Evolutionary conservation across 2,329 filamentous ascomycete species (phyloP), one percentile per base, ranked within the genome.

Genomic region (Penicillium sp.): DNA sequence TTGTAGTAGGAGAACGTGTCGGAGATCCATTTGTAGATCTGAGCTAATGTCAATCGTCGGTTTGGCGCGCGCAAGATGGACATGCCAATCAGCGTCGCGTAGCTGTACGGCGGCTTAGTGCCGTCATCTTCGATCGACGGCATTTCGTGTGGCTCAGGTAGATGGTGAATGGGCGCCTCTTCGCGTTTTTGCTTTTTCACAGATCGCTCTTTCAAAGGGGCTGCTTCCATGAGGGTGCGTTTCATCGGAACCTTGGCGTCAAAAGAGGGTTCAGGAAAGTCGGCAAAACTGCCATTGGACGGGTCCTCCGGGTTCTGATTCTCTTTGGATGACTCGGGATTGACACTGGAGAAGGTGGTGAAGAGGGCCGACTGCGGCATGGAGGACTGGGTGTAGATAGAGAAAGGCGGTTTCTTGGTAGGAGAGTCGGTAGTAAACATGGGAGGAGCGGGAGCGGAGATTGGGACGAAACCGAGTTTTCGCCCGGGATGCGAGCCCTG

Each of bases 1-100:
- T 83, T 86, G 76, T 97, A 99, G 74, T 92, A 96, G 5, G 83
- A 86, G 69, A 89, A 97, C 16, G 87, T 92, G 69, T 95, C 90
- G n/a, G 90, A 95, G 64, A 99, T 97, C 92, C 94, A 99, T 69
- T 95, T 96, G 81, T 97, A 99, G 62, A 99, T 99, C 71, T 96
- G 91, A 24, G 91, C 86, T 16, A 99, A 81, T 1, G 94, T 97
- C 56, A 97, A 79, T 46, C 89, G 87, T 54, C 91, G 86, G 55
- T 87, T 85, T 11, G 89, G 87, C 4, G 94, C 90, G 56, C 92
- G 86, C 20, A 97, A 79, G 63, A 99, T 96, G 46, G 94, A 91
- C 92, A 96, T 96, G 68, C 90, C 94, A 59, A 97, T 97, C 62
- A 99, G 81, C 62, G 88, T 89, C 18, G 94, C 92, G 69, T 99